Evolutionary conservation across 2,329 filamentous ascomycete genomes (phyloP).

Genomic region (Fusarium pseudograminearum): DNA sequence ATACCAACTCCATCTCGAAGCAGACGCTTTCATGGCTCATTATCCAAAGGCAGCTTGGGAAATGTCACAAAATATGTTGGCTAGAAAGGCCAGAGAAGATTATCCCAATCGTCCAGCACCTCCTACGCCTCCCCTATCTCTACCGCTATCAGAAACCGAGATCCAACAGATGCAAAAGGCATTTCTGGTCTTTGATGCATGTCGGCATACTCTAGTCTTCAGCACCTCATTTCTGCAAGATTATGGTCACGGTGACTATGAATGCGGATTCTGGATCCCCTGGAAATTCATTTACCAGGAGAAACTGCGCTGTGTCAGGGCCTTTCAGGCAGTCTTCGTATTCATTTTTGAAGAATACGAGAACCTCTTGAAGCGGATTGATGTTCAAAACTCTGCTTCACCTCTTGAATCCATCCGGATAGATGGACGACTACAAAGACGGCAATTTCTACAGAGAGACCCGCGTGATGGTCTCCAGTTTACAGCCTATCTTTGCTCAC

Average conservation of each 20-base stretch:
- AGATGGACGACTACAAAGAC: too few relatives aligned
- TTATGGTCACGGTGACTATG: not conserved
- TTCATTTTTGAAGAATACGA: not conserved
- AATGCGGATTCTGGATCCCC: fast-evolving
- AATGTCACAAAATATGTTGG: too few relatives aligned
- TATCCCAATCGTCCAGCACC: too few relatives aligned
- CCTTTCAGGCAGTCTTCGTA: not conserved
- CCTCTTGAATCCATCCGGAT: not conserved
- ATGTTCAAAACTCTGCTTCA: too few relatives aligned
- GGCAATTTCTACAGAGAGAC: fast-evolving
- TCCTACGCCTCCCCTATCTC: too few relatives aligned
- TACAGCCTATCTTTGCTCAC: not conserved
- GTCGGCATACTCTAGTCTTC: not conserved
- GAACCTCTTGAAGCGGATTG: not conserved
- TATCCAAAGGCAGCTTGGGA: not conserved
- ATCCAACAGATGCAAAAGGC: not conserved
- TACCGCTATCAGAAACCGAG: not conserved
- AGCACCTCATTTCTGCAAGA: not conserved
- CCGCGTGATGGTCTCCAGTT: not conserved
- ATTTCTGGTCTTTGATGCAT: not conserved
- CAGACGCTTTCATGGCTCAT: not conserved
- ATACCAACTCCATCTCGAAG: not conserved
- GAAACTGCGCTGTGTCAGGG: not conserved
- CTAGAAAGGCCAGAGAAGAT: too few relatives aligned
- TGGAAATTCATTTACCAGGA: not conserved